Evolutionary conservation across 164 flowering plant genomes (phyloP), one percentile per base, ranked within the genome.

Genomic region (Brasenia schreberi): DNA sequence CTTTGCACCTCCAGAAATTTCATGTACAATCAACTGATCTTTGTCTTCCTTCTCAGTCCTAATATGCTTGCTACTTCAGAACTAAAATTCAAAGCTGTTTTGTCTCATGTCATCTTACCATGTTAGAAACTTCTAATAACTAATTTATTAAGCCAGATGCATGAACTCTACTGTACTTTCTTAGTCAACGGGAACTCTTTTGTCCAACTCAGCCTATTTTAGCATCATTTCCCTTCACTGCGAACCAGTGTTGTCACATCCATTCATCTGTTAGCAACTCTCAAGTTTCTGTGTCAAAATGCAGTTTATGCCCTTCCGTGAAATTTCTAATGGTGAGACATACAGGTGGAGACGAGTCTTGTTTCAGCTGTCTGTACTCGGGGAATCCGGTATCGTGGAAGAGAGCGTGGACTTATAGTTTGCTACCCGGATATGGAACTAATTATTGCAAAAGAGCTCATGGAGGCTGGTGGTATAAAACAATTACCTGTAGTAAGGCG

Each of bases 401-500:
- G 70, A 72, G 79, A 75, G 63, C 85, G 96, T 73, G 89, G 97
- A 18, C 83, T 89, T 70, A 70, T 95, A 72, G 89, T 87, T 56
- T 95, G 99, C 77, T 92, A 88, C 72, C 96, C 97, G n/a, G 88
- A 92, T 74, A 88, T 84, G 52, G 86, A 85, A 77, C 74, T 95
- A 69, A 82, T 81, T 60, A 81, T 74, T 65, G 97, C 97, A 4
- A 89, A 85, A 85, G 96, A 89, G 67, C 76, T 92, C 64, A 95
- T 95, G 96, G 99, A 92, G 81, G 99, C 97, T 65, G 92, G 83
- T 80, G 99, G 86, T 49, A 84, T 91, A 70, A 90, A 83, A 64
- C 99, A 95, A 75, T 76, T 95, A 70, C 97, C 97, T 58, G 99
- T 95, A 67, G 89, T 92, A 23, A 84, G 81, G 74, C 94, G 84